Evolutionary conservation across 1,284 basidiomycete genomes (phyloP).

Genomic region (Heterobasidion parviporum): DNA sequence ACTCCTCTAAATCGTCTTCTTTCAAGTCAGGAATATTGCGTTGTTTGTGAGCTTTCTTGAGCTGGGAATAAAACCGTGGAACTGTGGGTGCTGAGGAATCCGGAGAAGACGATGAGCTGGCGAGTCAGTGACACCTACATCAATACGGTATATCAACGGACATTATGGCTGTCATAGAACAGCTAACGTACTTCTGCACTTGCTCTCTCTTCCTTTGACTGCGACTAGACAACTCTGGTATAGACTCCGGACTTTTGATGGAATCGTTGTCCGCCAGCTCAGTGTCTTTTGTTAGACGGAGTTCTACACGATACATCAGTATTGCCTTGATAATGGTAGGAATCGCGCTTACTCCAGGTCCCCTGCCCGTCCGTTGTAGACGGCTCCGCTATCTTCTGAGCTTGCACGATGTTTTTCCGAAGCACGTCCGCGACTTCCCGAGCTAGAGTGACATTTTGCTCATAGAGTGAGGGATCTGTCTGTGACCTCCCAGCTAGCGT

Average conservation of each 20-base stretch:
- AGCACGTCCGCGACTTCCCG: conserved; percentile 60
- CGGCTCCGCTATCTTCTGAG: conserved; percentile 28
- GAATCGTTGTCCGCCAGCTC: conserved; percentile 70
- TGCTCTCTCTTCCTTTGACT: conserved; percentile 34
- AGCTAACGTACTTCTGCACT: conserved; percentile 19
- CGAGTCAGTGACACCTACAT: conserved; percentile 19
- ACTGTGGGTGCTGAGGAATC: conserved; percentile 1
- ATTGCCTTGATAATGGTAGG: background rate
- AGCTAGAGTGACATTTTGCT: conserved; percentile 46
- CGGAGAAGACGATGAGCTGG: conserved; percentile 12
- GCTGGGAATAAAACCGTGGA: conserved; percentile 50
- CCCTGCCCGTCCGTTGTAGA: conserved; percentile 28
- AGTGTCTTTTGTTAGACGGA: conserved; percentile 59
- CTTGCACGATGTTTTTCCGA: conserved; percentile 69
- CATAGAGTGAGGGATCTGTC: conserved; percentile 38
- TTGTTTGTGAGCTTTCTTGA: conserved; percentile 58
- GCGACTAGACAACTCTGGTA: conserved; percentile 29
- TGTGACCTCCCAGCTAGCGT: conserved; percentile 33
- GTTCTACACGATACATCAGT: conserved; percentile 28
- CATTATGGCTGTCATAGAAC: background rate
- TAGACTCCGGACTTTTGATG: conserved; percentile 46
- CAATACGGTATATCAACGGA: conserved; percentile 7
- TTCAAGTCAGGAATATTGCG: conserved; percentile 55
- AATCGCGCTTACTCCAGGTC: conserved; percentile 44
- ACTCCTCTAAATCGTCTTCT: conserved; percentile 69